phyloP scores from a whole-genome alignment of 257 asterid genomes.

The Fraxinus quadrangulata region DNA sequence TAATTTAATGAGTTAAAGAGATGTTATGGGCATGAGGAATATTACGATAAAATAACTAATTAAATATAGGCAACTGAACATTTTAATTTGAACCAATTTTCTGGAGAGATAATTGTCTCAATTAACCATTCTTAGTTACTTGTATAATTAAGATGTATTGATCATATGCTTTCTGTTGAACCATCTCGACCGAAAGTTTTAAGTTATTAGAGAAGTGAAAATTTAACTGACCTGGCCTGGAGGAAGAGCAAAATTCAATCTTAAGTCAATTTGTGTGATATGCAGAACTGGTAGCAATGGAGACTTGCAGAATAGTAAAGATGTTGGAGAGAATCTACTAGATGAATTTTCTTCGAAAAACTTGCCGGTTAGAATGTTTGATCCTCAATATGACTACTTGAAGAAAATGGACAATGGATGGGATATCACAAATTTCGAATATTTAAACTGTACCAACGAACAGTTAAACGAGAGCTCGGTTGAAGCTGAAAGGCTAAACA shows the following conservation, averaged over 20 bases:
- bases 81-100: no score
- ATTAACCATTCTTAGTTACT: no score
- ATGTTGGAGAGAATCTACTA: not conserved
- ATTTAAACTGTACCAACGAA: not conserved
- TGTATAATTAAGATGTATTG: not conserved
- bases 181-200: no score
- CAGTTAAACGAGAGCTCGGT: not conserved
- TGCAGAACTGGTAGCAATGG: not conserved
- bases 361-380: not conserved
- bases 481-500: not conserved
- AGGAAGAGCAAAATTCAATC: not conserved
- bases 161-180: not conserved
- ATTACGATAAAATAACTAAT: no score
- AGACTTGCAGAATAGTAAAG: not conserved
- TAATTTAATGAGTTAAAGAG: no score
- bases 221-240: no score
- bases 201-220: not conserved
- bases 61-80: no score
- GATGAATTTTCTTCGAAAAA: not conserved
- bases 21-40: no score
- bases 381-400: not conserved
- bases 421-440: not conserved
- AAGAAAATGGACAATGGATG: slow-evolving; percentile 3
- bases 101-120: not conserved
- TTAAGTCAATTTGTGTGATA: not conserved